These are phyloP conservation scores for Lentinula edodes DNA, from an alignment of 768 basidiomycete species.

Conservation along the genomic window DNA sequence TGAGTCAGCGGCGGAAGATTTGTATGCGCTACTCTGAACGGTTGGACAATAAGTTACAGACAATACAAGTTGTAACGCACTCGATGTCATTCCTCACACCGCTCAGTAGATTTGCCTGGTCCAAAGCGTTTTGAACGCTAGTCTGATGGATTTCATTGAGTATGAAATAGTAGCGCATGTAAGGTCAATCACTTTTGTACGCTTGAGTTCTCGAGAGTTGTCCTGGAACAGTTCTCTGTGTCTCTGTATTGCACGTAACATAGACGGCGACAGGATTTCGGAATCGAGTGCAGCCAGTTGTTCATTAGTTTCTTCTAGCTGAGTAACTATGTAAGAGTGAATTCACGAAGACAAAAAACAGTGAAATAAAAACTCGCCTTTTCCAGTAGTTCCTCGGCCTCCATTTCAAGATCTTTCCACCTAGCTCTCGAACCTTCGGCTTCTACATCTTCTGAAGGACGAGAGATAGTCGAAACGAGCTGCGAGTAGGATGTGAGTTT, in stretches of 20 bases:
- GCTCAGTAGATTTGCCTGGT: constrained; percentile 81
- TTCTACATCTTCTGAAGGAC: constrained; percentile 56
- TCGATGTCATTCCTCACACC: constrained; percentile 96
- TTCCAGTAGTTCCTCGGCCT: constrained; percentile 79
- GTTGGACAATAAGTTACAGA: background rate
- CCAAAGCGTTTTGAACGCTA: constrained; percentile 77
- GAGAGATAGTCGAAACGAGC: constrained; percentile 63
- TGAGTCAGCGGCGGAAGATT: constrained; percentile 82
- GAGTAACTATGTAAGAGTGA: constrained; percentile 15
- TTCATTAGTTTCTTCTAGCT: constrained; percentile 88
- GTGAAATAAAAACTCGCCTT: constrained; percentile 43
- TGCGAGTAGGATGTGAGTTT: constrained; percentile 91
- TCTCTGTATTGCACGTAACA: constrained; percentile 84
- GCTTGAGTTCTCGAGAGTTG: constrained; percentile 74
- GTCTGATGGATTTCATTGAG: constrained; percentile 31
- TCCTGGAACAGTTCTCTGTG: constrained; percentile 90
- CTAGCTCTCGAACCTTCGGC: constrained; percentile 64
- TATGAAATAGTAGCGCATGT: background rate
- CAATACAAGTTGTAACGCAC: constrained; percentile 36
- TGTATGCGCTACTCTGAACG: constrained; percentile 64
- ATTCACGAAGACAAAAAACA: constrained; percentile 3
- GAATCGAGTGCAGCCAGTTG: constrained; percentile 64
- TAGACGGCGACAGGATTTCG: constrained; percentile 71
- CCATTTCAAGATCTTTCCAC: constrained; percentile 79
- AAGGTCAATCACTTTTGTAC: constrained; percentile 64